Evolutionary conservation across 108 stramenopile genomes (phyloP).

Genomic region (Licmophora abbreviata): DNA sequence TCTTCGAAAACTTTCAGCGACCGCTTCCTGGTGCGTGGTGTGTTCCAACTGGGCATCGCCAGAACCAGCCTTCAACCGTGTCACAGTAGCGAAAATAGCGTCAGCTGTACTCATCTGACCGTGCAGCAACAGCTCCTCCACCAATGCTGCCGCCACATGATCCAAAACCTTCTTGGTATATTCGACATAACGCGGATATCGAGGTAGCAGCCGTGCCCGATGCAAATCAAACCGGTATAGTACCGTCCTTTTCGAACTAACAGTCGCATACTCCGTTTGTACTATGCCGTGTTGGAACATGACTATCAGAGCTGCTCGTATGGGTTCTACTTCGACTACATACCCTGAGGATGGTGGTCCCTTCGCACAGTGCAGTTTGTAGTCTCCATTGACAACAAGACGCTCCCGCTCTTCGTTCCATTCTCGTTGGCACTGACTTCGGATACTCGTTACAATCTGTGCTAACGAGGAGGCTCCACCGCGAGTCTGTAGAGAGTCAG

Average conservation of each 20-base stretch:
- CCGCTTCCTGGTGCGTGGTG: conserved; percentile 10
- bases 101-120: conserved; percentile 63
- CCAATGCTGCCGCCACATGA: conserved; percentile 45
- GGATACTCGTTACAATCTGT: conserved; percentile 32
- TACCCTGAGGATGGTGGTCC: conserved; percentile 10
- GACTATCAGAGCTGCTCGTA: conserved; percentile 62
- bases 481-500: conserved; percentile 51
- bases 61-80: conserved; percentile 7
- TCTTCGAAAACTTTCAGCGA: conserved; percentile 25
- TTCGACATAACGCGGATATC: conserved; percentile 64
- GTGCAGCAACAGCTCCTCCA: conserved; percentile 46
- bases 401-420: conserved; percentile 27
- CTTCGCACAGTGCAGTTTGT: conserved; percentile 6
- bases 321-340: conserved; percentile 28
- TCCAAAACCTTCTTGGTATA: conserved; percentile 38
- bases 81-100: conserved; percentile 37
- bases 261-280: conserved; percentile 11
- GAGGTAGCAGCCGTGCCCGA: conserved; percentile 37
- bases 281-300: conserved; percentile 71
- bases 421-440: conserved; percentile 28
- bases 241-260: conserved; percentile 10
- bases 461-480: conserved; percentile 39
- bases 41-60: conserved; percentile 2
- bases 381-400: conserved; percentile 17
- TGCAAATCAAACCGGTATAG: conserved; percentile 44